phyloP scores from a whole-genome alignment of 2,329 filamentous ascomycete genomes.

The Coniochaeta sp. region DNA sequence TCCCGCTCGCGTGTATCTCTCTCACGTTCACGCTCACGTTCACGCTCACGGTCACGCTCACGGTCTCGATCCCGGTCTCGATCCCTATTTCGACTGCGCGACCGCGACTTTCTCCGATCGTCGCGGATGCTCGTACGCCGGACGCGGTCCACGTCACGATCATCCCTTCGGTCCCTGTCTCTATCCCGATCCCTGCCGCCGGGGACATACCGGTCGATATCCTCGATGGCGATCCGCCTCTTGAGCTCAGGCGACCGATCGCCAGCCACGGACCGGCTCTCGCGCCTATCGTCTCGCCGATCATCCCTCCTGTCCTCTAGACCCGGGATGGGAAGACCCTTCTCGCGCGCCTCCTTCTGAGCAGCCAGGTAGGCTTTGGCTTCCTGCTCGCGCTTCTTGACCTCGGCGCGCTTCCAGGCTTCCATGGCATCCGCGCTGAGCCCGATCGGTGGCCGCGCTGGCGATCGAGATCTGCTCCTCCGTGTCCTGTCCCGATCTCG shows the following conservation, averaged over 20 bases:
- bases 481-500: slow-evolving; percentile 18
- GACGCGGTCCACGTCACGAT: slow-evolving; percentile 7
- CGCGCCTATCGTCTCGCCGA: background rate
- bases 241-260: slow-evolving; percentile 36
- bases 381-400: slow-evolving; percentile 54
- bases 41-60: too few species aligned
- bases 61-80: background rate
- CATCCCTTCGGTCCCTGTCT: slow-evolving; percentile 19
- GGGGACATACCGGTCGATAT: slow-evolving; percentile 42
- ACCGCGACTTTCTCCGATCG: slow-evolving; percentile 3
- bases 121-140: slow-evolving; percentile 2
- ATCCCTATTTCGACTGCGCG: background rate
- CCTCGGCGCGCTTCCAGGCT: slow-evolving; percentile 53
- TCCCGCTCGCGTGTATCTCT: background rate
- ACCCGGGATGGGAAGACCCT: slow-evolving; percentile 51
- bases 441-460: slow-evolving; percentile 27
- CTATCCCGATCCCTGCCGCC: slow-evolving; percentile 19
- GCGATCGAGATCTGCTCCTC: slow-evolving; percentile 37
- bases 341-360: slow-evolving; percentile 52
- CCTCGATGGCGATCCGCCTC: slow-evolving; percentile 28
- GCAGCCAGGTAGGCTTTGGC: slow-evolving; percentile 58
- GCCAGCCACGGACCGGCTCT: slow-evolving; percentile 16
- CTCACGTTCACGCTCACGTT: background rate
- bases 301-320: slow-evolving; percentile 39
- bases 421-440: slow-evolving; percentile 43